phyloP scores from a whole-genome alignment of 2,329 filamentous ascomycete species.

The Sporothrix pallida region DNA sequence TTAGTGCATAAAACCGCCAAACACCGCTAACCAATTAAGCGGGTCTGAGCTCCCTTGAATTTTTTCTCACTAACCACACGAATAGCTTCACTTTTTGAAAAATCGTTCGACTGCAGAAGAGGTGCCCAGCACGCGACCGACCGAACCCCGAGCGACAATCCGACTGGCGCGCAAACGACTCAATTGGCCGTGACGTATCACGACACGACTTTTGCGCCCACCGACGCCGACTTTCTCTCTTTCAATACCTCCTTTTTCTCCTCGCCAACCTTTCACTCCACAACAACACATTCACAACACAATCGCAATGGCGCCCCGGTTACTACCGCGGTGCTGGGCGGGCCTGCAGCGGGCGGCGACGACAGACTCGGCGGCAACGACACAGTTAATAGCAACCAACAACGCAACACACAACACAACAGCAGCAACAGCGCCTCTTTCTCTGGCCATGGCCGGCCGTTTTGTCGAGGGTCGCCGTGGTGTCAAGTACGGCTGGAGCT shows the following conservation, averaged over 20 bases:
- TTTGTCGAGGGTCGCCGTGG: constrained; percentile 48
- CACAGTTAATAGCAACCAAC: background rate
- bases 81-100: constrained; percentile 29
- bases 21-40: constrained; percentile 23
- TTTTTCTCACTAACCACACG: constrained; percentile 28
- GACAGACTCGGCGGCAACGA: background rate
- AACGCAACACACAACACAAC: too few relatives aligned
- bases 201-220: background rate
- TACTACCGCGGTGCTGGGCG: constrained; percentile 44
- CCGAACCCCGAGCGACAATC: background rate
- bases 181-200: constrained; percentile 8
- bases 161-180: constrained; percentile 20
- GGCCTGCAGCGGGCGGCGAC: constrained; percentile 34
- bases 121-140: constrained; percentile 21
- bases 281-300: background rate
- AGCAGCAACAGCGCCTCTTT: background rate
- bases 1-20: background rate
- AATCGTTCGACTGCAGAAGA: constrained; percentile 15
- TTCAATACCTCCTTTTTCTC: background rate
- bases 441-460: constrained; percentile 9
- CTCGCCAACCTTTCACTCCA: background rate
- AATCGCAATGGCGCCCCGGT: constrained; percentile 45
- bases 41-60: constrained; percentile 16
- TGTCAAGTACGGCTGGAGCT: constrained; percentile 67
- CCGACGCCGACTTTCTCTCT: background rate